Evolutionary conservation across 2,329 filamentous ascomycete genomes (phyloP), one percentile per base, ranked within the genome.

Genomic region (Colletotrichum musae): DNA sequence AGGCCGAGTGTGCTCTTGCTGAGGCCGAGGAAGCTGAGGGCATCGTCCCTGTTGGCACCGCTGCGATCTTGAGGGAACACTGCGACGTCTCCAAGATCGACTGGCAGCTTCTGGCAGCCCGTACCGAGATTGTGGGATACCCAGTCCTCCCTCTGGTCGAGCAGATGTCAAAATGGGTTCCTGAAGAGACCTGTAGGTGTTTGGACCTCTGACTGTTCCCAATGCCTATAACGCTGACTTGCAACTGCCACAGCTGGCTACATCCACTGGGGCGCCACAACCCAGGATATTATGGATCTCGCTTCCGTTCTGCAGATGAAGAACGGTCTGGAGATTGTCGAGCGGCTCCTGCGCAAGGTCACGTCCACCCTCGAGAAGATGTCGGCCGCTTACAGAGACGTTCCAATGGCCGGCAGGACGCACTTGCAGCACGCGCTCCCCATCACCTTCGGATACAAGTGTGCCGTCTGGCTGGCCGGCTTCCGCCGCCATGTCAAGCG

Each of bases 221-320:
- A 10, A 21, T 5, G 12, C 3, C 15, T 6, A 18, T 36, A 9
- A 26, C 58, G 41, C 45, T 56, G 54, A 32, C 10, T 1, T 10
- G 6, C 6, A 16, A 2, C 32, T 24, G 3, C 21, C 16, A 39
- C 71, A 65, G 74, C 73, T 5, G 74, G 72, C 1, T 88, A 87
- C 72, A 82, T 89, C 12, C 87, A 89, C 73, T 88, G 87, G 86
- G 87, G 87, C 9, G 86, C 87, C 2, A 89, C 87, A 0, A 89
- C 87, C 0, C 87, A 89, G 71, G 87, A 89, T 71, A 88, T 89
- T 67, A 88, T 88, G 86, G 87, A 89, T 70, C 77, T 84, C 0
- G 87, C 86, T 0, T 84, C 82, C 13, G 78, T 87, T 1, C 73
- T 89, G 9, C 87, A 89, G 71, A 87, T 88, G 75, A 84, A 86